Conservation (phyloP, 78 protist genomes). For the Monosiga brevicollis region DNA sequence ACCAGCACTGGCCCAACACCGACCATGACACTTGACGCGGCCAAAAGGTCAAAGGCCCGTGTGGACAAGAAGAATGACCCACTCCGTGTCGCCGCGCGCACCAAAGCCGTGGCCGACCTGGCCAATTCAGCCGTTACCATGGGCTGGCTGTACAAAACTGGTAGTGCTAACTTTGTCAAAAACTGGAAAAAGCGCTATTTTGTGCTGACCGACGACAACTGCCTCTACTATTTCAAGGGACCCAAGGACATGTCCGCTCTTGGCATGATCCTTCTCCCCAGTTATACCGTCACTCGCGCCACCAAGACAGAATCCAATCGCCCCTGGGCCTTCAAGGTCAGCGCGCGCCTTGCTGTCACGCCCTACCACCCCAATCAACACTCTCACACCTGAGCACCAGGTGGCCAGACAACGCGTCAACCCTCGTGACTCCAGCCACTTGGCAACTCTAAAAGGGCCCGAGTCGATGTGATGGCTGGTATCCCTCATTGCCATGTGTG, state of each 20-base stretch:
- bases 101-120: background rate
- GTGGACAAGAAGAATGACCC: background rate
- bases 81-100: background rate
- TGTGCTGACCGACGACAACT: constrained; percentile 7
- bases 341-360: no score
- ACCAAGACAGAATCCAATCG: background rate
- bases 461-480: no score
- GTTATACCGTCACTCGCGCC: background rate
- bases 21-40: no score
- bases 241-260: constrained; percentile 2
- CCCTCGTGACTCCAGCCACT: no score
- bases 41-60: no score
- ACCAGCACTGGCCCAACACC: no score
- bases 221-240: constrained; percentile 13
- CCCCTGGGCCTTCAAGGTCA: background rate
- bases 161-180: background rate
- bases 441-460: no score
- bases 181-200: constrained; percentile 11
- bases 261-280: constrained; percentile 2
- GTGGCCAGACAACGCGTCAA: no score
- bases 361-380: no score
- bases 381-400: no score
- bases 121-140: background rate
- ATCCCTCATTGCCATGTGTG: no score
- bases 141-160: constrained; percentile 1